These are phyloP conservation scores for Streptanthus diversifolius DNA, from an alignment of 345 rosid genomes.

Conservation along the genomic window DNA sequence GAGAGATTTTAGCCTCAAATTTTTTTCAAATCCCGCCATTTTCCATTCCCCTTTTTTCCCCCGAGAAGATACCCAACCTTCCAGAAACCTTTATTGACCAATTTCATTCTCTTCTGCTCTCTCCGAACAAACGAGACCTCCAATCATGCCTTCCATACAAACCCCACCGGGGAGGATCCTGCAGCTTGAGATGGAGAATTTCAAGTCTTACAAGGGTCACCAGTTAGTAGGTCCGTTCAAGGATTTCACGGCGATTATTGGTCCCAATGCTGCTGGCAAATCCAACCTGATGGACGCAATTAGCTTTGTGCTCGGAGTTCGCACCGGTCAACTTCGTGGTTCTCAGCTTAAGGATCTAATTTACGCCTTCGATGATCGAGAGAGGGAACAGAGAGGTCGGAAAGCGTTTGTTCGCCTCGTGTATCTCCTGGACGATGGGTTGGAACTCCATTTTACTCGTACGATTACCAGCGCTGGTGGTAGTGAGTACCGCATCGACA, in stretches of 20 bases:
- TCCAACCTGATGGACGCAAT: constrained; percentile 99
- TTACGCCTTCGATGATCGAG: constrained; percentile 86
- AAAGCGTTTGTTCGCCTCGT: constrained; percentile 83
- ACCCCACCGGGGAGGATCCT: constrained; percentile 66
- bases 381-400: constrained; percentile 85
- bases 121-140: neutral
- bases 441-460: constrained; percentile 77
- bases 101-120: neutral
- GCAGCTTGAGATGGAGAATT: constrained; percentile 83
- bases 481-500: constrained; percentile 84
- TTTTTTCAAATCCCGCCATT: constrained; percentile 26
- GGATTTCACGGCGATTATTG: constrained; percentile 96
- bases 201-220: constrained; percentile 92
- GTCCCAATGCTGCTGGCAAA: constrained; percentile 97
- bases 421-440: constrained; percentile 59
- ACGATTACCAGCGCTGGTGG: constrained; percentile 67
- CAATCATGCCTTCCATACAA: constrained; percentile 62
- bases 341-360: constrained; percentile 93
- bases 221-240: constrained; percentile 91
- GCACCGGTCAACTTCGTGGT: constrained; percentile 94
- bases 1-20: constrained; percentile 4
- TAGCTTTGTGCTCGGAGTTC: constrained; percentile 96
- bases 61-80: neutral
- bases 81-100: constrained; percentile 32
- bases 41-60: too few relatives aligned